These are phyloP conservation scores for Colletotrichum godetiae DNA, from an alignment of 2,329 filamentous ascomycete species.

Conservation along the genomic window DNA sequence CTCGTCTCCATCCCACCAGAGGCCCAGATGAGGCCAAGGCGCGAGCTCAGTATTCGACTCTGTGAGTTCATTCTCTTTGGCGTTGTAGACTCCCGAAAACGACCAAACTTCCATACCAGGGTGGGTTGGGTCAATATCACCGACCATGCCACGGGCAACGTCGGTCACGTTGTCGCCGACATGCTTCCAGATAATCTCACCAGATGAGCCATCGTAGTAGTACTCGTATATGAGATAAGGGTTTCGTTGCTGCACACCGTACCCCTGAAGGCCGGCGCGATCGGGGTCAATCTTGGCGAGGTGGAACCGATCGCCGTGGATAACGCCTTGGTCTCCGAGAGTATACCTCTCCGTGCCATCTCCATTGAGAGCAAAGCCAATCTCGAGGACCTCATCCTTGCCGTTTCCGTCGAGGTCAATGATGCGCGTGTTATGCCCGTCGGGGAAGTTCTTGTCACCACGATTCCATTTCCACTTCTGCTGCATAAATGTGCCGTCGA, in stretches of 20 bases:
- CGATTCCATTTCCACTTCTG: constrained; percentile 40
- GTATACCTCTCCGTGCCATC: constrained; percentile 37
- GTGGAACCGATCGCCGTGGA: constrained; percentile 39
- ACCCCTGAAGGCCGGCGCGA: constrained; percentile 38
- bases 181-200: constrained; percentile 38
- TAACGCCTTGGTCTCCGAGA: constrained; percentile 33
- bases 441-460: constrained; percentile 23
- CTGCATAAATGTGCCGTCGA: constrained; percentile 31
- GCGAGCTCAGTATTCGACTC: background rate
- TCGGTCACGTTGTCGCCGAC: constrained; percentile 12
- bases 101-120: constrained; percentile 39
- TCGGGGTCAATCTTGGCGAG: constrained; percentile 39
- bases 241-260: constrained; percentile 39
- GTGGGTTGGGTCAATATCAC: constrained; percentile 38
- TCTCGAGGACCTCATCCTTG: constrained; percentile 37
- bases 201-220: constrained; percentile 39
- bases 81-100: constrained; percentile 38
- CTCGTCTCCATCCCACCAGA: constrained; percentile 36
- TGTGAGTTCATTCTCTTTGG: constrained; percentile 20
- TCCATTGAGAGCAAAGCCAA: constrained; percentile 39
- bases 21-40: constrained; percentile 25
- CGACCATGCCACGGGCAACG: constrained; percentile 37
- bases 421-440: constrained; percentile 40
- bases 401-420: constrained; percentile 39
- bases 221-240: constrained; percentile 37